phyloP scores from a whole-genome alignment of 345 rosid genomes.

The Alliaria petiolata region DNA sequence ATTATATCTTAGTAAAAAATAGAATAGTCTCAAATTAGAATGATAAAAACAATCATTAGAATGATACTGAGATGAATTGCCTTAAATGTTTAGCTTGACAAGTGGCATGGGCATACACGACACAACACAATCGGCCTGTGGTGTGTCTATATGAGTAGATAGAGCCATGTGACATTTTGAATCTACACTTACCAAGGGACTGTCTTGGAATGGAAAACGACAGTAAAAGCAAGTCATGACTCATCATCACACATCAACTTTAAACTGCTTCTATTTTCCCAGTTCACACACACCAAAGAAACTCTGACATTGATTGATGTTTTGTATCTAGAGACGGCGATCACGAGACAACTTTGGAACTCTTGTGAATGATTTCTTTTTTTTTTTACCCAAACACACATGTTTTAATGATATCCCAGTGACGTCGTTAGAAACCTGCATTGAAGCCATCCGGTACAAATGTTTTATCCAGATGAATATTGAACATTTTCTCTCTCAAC shows the following conservation, averaged over 20 bases:
- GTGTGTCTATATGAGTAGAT: constrained; percentile 11
- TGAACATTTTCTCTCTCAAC: no score
- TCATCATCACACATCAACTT: neutral
- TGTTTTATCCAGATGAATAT: no score
- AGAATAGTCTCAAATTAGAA: no score
- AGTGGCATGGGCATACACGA: constrained; percentile 20
- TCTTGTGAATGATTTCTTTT: no score
- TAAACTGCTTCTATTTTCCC: neutral
- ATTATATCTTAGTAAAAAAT: no score
- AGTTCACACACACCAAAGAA: constrained; percentile 1
- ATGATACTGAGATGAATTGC: no score
- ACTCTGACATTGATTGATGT: constrained; percentile 5
- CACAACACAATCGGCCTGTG: neutral
- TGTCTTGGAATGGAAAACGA: constrained; percentile 29
- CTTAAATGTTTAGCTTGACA: neutral
- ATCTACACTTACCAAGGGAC: constrained; percentile 12
- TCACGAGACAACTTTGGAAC: no score
- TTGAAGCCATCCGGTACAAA: no score
- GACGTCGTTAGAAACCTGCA: no score
- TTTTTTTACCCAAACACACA: no score
- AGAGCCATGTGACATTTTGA: constrained; percentile 17
- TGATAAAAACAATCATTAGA: no score
- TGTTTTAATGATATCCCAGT: no score
- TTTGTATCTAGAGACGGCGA: neutral
- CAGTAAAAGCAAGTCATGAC: constrained; percentile 31